A percentile compares a stretch with the other conserved stretches of the same genome.
These are phyloP conservation scores for Jacaranda mimosifolia DNA, from an alignment of 257 asterid species.

Conservation along the genomic window DNA sequence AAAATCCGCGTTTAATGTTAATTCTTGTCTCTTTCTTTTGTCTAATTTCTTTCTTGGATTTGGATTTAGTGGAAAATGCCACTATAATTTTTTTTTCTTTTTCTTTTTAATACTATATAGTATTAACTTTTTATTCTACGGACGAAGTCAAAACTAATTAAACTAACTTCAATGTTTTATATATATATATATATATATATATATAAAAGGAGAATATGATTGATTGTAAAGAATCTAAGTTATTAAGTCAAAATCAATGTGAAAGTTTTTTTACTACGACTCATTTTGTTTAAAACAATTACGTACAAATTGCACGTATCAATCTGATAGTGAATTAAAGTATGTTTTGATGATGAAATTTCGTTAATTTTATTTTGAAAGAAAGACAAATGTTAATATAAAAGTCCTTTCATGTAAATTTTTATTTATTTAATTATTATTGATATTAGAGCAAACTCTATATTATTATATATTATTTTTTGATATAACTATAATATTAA, in stretches of 20 bases:
- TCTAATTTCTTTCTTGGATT: not conserved
- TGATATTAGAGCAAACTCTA: no score
- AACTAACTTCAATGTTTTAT: not conserved
- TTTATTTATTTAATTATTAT: no score
- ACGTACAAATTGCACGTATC: no score
- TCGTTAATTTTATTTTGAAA: no score
- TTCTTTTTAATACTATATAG: no score
- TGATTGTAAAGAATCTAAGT: not conserved
- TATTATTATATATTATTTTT: no score
- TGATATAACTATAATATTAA: no score
- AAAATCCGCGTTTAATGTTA: constrained; percentile 18
- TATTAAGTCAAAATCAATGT: constrained; percentile 37
- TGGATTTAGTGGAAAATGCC: not conserved
- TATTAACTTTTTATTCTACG: not conserved
- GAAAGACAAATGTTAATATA: no score
- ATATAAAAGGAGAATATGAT: not conserved
- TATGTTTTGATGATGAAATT: no score
- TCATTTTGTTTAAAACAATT: not conserved
- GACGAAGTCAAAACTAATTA: constrained; percentile 35
- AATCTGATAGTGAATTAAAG: no score
- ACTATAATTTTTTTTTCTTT: not conserved
- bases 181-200: no score
- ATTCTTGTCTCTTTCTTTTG: constrained; percentile 26
- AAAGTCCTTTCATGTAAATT: no score
- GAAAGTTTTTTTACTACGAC: not conserved